These are phyloP conservation scores for Craspedostauros australis DNA, from an alignment of 108 stramenopile genomes.

Conservation along the genomic window DNA sequence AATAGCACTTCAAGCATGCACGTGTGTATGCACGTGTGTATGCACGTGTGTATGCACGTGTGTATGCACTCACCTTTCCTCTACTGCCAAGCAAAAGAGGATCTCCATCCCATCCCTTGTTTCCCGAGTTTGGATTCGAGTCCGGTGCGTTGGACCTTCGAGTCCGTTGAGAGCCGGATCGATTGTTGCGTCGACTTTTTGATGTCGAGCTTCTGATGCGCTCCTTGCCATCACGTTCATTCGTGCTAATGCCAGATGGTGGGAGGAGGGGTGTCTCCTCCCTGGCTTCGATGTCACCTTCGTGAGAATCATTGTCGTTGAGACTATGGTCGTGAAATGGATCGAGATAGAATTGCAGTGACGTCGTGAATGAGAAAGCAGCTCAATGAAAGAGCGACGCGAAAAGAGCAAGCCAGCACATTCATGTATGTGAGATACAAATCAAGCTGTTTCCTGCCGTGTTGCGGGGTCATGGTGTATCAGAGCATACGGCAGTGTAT, in stretches of 20 bases:
- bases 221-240: slow-evolving; percentile 37
- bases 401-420: not conserved
- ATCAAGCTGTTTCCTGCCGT: slow-evolving; percentile 1
- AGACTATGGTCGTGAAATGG: not conserved
- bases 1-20: too few relatives aligned
- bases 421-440: not conserved
- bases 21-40: too few relatives aligned
- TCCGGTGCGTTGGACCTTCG: not conserved
- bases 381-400: not conserved
- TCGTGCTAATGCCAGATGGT: slow-evolving; percentile 28
- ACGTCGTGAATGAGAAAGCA: not conserved
- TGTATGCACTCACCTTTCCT: too few relatives aligned
- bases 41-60: too few relatives aligned
- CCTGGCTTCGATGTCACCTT: slow-evolving; percentile 10
- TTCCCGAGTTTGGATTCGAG: too few relatives aligned
- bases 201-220: slow-evolving; percentile 6
- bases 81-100: too few relatives aligned
- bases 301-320: slow-evolving; percentile 1
- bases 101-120: too few relatives aligned
- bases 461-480: too few relatives aligned
- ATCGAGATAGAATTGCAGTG: too few relatives aligned
- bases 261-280: slow-evolving; percentile 41
- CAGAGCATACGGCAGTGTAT: too few relatives aligned
- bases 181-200: too few relatives aligned
- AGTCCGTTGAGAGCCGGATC: too few relatives aligned